Evolutionary conservation across 352 stramenopile species (phyloP).

Genomic region (Globisporangium paroecandrum): DNA sequence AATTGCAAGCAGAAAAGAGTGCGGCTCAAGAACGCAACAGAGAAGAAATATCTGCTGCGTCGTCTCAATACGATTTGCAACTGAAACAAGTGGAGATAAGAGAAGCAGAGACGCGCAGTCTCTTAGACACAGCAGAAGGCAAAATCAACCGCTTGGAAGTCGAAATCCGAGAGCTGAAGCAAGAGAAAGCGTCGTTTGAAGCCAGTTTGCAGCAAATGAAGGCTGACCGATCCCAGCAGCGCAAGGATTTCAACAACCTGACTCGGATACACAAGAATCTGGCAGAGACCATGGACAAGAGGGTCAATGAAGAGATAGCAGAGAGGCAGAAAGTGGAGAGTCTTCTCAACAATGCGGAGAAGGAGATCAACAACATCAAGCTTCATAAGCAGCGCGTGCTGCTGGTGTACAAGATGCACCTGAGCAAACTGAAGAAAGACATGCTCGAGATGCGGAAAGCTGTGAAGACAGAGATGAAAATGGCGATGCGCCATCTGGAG

Average conservation of each 20-base stretch:
- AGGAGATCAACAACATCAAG: conserved; percentile 23
- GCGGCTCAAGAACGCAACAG: conserved; percentile 21
- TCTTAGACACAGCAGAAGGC: conserved; percentile 7
- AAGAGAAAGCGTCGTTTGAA: not conserved
- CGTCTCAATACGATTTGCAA: conserved; percentile 29
- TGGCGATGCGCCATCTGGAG: conserved; percentile 27
- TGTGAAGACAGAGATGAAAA: conserved; percentile 32
- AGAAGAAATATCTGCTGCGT: conserved; percentile 23
- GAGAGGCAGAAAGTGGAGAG: conserved; percentile 25
- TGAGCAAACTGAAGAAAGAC: conserved; percentile 29
- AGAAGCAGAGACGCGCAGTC: conserved; percentile 17
- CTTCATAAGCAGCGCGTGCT: conserved; percentile 26
- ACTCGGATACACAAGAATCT: conserved; percentile 69
- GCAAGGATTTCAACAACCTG: conserved; percentile 61
- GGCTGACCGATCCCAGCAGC: conserved; percentile 36
- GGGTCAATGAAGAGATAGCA: conserved; percentile 31
- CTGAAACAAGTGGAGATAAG: conserved; percentile 26
- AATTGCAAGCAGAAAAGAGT: conserved; percentile 24
- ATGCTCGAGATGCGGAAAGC: conserved; percentile 29
- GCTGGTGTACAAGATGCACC: conserved; percentile 25
- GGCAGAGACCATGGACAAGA: conserved; percentile 41
- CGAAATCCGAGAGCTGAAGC: conserved; percentile 31
- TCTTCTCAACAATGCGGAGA: conserved; percentile 17
- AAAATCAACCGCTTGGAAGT: conserved; percentile 15
- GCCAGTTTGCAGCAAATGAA: conserved; percentile 22